These are phyloP conservation scores for Starmerella sp. DNA, from an alignment of 805 yeast genomes.

Conservation along the genomic window DNA sequence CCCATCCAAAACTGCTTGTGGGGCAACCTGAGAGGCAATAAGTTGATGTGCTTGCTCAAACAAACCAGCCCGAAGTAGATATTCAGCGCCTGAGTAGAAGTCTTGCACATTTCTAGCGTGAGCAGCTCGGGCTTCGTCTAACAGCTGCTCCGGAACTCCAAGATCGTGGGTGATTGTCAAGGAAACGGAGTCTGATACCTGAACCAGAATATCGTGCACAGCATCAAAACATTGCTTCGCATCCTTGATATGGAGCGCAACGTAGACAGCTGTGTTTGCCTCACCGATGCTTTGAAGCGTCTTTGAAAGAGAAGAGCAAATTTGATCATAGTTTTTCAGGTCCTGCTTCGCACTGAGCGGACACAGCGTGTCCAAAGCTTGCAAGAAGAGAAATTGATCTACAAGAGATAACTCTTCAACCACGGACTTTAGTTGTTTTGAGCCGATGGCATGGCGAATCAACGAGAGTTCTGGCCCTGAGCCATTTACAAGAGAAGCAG, in stretches of 20 bases:
- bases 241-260: slow-evolving; percentile 45
- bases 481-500: neutral
- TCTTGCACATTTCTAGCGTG: slow-evolving; percentile 41
- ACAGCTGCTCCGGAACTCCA: slow-evolving; percentile 32
- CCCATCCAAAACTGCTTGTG: slow-evolving; percentile 50
- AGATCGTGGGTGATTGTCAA: slow-evolving; percentile 15
- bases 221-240: slow-evolving; percentile 33
- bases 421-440: slow-evolving; percentile 10
- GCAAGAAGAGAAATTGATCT: slow-evolving; percentile 19
- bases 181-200: slow-evolving; percentile 23
- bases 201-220: slow-evolving; percentile 5
- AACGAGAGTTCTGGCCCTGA: slow-evolving; percentile 17
- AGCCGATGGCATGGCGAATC: slow-evolving; percentile 12
- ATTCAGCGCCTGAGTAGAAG: slow-evolving; percentile 47
- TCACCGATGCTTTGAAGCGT: slow-evolving; percentile 33
- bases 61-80: slow-evolving; percentile 49
- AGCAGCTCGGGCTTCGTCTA: slow-evolving; percentile 50
- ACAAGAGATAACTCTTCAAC: slow-evolving; percentile 12
- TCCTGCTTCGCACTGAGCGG: slow-evolving; percentile 1
- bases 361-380: slow-evolving; percentile 12
- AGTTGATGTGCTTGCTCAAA: slow-evolving; percentile 54
- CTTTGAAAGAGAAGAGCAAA: slow-evolving; percentile 12
- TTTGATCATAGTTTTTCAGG: slow-evolving; percentile 9
- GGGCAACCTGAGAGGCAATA: slow-evolving; percentile 54
- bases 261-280: slow-evolving; percentile 52